Evolutionary conservation across 2,329 filamentous ascomycete species (phyloP), one percentile per base, ranked within the genome.

Genomic region (Tolypocladium nubicola): DNA sequence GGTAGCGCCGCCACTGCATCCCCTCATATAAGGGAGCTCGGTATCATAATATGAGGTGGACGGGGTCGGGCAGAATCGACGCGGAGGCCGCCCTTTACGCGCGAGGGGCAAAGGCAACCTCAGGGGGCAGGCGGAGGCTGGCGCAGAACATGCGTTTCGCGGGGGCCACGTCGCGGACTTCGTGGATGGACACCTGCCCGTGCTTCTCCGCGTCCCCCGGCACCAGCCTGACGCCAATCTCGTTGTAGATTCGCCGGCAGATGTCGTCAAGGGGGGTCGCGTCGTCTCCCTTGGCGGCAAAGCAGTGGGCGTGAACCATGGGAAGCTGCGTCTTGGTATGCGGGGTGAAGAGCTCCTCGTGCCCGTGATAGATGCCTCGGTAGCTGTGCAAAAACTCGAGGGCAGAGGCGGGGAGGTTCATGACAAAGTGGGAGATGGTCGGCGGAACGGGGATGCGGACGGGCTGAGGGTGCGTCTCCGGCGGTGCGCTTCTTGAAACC

Each of bases 111-210:
- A 96, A 97, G 16, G 92, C 94, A 7, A 97, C 89, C 65, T 89
- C 85, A 39, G 77, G 73, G 2, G 94, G 94, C 59, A 99, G 69
- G 61, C 91, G 83, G 73, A 99, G 97, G 63, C 85, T 95, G 37
- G 90, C 93, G 71, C 94, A 97, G 72, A 93, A 97, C 92, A 97
- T 97, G 68, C 88, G 83, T 79, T 99, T 99, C 67, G 90, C 87
- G 6, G 94, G 94, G 58, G 91, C 89, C 57, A 99, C 94, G 63
- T 95, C 85, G 62, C 94, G 81, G 39, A 97, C 90, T 59, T 88
- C 84, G 59, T 84, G 74, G 61, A 90, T 82, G 0, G 75, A 75
- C 41, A 83, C 74, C 64, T 82, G 73, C 7, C 76, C 74, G 53
- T 77, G 73, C 35, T 70, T 68, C 56, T 78, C 75, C 33, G 73